Evolutionary conservation across 495 filamentous ascomycete species (phyloP).

Genomic region (Podospora anserina): DNA sequence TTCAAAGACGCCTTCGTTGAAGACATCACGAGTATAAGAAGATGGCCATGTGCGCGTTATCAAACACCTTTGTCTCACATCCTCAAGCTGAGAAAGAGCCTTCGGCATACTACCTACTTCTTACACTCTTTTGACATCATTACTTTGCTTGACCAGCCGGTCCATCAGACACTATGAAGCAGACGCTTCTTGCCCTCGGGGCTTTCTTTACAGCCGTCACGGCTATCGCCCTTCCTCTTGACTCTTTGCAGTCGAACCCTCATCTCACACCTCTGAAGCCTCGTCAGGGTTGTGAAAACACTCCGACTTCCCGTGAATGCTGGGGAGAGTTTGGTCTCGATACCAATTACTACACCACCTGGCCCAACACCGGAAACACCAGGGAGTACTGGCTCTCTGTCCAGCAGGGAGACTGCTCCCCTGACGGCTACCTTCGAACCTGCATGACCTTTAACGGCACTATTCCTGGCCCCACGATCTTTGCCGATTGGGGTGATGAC

Average conservation of each 20-base stretch:
- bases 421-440: slow-evolving; percentile 51
- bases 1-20: not conserved
- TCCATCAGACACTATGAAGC: not conserved
- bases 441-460: slow-evolving; percentile 55
- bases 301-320: slow-evolving; percentile 20
- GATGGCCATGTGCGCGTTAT: not conserved
- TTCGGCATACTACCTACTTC: not conserved
- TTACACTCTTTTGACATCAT: not conserved
- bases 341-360: slow-evolving; percentile 28
- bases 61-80: not conserved
- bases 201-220: not conserved
- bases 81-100: not conserved
- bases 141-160: not conserved
- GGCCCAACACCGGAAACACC: slow-evolving; percentile 12
- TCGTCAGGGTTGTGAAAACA: slow-evolving; percentile 18
- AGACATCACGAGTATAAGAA: not conserved
- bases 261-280: not conserved
- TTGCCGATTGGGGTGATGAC: slow-evolving; percentile 49
- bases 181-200: not conserved
- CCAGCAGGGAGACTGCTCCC: slow-evolving; percentile 29
- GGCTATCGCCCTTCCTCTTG: not conserved
- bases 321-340: slow-evolving; percentile 25
- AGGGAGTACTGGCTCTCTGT: slow-evolving; percentile 30
- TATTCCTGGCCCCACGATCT: slow-evolving; percentile 54
- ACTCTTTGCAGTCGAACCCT: not conserved